Evolutionary conservation across 1,284 basidiomycete species (phyloP).

Genomic region (Caloboletus firmus): DNA sequence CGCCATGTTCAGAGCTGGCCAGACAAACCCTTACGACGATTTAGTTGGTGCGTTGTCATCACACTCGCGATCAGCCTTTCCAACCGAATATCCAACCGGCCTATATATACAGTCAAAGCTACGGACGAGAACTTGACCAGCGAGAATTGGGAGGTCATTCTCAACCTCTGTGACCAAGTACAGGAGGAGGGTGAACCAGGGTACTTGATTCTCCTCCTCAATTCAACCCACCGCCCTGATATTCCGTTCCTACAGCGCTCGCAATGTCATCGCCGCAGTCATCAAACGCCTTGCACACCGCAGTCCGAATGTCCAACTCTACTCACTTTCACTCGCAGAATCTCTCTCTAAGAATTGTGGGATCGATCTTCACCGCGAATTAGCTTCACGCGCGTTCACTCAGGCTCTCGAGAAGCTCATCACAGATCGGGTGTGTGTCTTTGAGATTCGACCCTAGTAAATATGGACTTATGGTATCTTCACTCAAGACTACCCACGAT

Average conservation of each 20-base stretch:
- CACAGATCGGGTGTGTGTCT: slow-evolving; percentile 70
- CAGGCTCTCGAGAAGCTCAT: slow-evolving; percentile 84
- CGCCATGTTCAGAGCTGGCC: slow-evolving; percentile 64
- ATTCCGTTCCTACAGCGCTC: slow-evolving; percentile 57
- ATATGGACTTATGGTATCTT: slow-evolving; percentile 3
- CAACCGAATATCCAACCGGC: slow-evolving; percentile 1
- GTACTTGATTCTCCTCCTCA: slow-evolving; percentile 44
- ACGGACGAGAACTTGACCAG: slow-evolving; percentile 93
- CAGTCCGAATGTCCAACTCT: slow-evolving; percentile 96
- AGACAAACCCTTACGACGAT: slow-evolving; percentile 87
- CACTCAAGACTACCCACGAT: slow-evolving; percentile 76
- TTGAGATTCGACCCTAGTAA: background rate
- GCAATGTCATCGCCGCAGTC: slow-evolving; percentile 81
- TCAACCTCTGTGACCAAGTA: slow-evolving; percentile 97
- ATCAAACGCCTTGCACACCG: slow-evolving; percentile 92
- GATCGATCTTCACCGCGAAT: slow-evolving; percentile 79
- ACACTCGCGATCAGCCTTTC: background rate
- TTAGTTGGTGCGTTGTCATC: slow-evolving; percentile 72
- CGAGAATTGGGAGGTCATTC: slow-evolving; percentile 95
- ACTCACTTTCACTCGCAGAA: slow-evolving; percentile 85
- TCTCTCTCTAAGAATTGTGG: slow-evolving; percentile 91
- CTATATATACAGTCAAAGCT: slow-evolving; percentile 67
- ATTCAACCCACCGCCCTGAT: slow-evolving; percentile 18
- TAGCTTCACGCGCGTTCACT: slow-evolving; percentile 90
- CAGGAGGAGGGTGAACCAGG: slow-evolving; percentile 82